Evolutionary conservation across 352 stramenopile genomes (phyloP).

Genomic region (Phytophthora pseudosyringae): DNA sequence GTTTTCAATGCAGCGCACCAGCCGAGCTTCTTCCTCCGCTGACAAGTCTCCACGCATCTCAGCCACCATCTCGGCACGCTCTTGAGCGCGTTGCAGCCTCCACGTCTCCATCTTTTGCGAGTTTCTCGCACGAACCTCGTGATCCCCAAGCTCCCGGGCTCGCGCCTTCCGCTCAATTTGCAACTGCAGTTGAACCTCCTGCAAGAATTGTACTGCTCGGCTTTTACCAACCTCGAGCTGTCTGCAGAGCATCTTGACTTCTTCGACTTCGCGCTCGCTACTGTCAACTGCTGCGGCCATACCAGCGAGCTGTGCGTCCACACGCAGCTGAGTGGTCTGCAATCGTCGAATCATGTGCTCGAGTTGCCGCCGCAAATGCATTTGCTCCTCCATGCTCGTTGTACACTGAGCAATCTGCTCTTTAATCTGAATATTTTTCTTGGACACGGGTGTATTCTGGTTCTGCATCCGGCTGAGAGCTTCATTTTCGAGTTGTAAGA

Average conservation of each 20-base stretch:
- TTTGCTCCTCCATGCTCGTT: slow-evolving; percentile 80
- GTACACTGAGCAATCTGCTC: slow-evolving; percentile 75
- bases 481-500: slow-evolving; percentile 76
- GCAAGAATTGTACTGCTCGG: slow-evolving; percentile 73
- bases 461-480: slow-evolving; percentile 77
- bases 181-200: slow-evolving; percentile 81
- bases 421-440: slow-evolving; percentile 72
- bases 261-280: slow-evolving; percentile 68
- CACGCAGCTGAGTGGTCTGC: slow-evolving; percentile 74
- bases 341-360: slow-evolving; percentile 86
- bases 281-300: slow-evolving; percentile 75
- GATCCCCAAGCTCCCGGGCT: slow-evolving; percentile 71
- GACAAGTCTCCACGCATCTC: slow-evolving; percentile 79
- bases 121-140: slow-evolving; percentile 81
- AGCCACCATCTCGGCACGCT: slow-evolving; percentile 78
- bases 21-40: slow-evolving; percentile 59
- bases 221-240: slow-evolving; percentile 83
- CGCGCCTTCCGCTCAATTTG: slow-evolving; percentile 70
- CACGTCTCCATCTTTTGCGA: slow-evolving; percentile 85
- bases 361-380: slow-evolving; percentile 71
- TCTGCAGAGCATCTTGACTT: slow-evolving; percentile 77
- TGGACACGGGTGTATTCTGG: slow-evolving; percentile 77
- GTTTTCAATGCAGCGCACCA: slow-evolving; percentile 69
- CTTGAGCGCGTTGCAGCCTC: slow-evolving; percentile 71
- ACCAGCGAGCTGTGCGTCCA: slow-evolving; percentile 69